Evolutionary conservation across 1,284 basidiomycete genomes (phyloP).

Genomic region (Tranzscheliella williamsii): DNA sequence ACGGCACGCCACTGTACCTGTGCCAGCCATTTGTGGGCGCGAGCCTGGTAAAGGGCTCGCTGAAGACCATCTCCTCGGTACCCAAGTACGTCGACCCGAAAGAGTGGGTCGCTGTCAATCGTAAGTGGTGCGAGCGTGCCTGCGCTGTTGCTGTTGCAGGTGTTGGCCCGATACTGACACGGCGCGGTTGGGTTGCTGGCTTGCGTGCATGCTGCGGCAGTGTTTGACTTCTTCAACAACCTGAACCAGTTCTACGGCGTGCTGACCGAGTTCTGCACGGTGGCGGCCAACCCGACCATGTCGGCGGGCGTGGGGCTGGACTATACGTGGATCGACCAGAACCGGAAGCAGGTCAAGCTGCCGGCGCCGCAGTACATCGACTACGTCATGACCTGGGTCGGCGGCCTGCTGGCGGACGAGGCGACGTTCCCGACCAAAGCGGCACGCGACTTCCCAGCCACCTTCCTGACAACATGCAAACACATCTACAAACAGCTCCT

Average conservation of each 20-base stretch:
- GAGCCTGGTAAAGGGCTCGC: slow-evolving; percentile 94
- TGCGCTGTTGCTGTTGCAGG: not conserved
- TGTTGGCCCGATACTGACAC: too few relatives aligned
- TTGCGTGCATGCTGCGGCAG: not conserved
- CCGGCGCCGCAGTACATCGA: slow-evolving; percentile 97
- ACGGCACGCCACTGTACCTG: slow-evolving; percentile 57
- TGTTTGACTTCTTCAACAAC: slow-evolving; percentile 74
- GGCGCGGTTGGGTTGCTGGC: too few relatives aligned
- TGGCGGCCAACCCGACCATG: slow-evolving; percentile 88
- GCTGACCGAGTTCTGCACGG: slow-evolving; percentile 90
- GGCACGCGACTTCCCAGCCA: slow-evolving; percentile 84
- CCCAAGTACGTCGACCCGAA: slow-evolving; percentile 72
- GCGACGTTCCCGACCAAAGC: slow-evolving; percentile 92
- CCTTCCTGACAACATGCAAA: slow-evolving; percentile 88
- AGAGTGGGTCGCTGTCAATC: slow-evolving; percentile 97
- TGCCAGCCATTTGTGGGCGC: slow-evolving; percentile 79
- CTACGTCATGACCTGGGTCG: slow-evolving; percentile 98
- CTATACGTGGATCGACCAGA: slow-evolving; percentile 91
- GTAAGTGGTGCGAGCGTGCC: slow-evolving; percentile 65
- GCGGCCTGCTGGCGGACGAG: slow-evolving; percentile 90
- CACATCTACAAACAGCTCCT: slow-evolving; percentile 96
- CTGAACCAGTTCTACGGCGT: slow-evolving; percentile 97
- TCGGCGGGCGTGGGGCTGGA: slow-evolving; percentile 86
- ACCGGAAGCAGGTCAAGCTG: slow-evolving; percentile 84
- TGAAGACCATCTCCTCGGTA: slow-evolving; percentile 96